Base-by-base conservation (phyloP, 179 eudicot genomes). In the Drosera spatulata region DNA sequence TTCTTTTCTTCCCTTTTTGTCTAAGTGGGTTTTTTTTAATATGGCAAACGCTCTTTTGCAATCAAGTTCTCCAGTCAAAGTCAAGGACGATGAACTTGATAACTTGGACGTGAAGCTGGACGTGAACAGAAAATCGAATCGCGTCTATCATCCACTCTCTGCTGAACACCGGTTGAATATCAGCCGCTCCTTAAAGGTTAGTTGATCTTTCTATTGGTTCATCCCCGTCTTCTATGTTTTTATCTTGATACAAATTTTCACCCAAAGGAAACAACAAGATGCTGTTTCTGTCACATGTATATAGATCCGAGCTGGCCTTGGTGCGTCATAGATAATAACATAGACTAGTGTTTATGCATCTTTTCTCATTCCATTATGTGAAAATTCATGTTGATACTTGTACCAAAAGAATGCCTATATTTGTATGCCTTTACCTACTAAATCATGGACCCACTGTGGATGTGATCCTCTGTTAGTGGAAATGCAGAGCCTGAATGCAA, bases 401-500 rank as follows among this genome's bases (percentile, higher is more conserved):
- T 22, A 22, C 33, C 33, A 22, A 22, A 22, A 22, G 33, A 22
- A 22, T 22, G 33, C 33, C 33, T 22, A 22, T 22, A 22, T 22
- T 52, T n/a, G 12, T 52, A 52, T 52, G 7, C 22, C 15, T 52
- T 3, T 33, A 52, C 22, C 7, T 52, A 10, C 12, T 10, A 9
- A 39, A 4, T 11, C 9, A 37, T 56, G 10, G 2, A 7, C 40
- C 42, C 11, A 13, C 59, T 56, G 42, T 61, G 75, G 68, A 79
- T 79, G 68, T 84, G 69, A 88, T 75, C 67, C 84, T 42, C 68
- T 60, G 82, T 82, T 91, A 88, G 98, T 84, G 82, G 90, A 78
- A 67, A 68, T 86, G 93, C 99, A 93, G 99, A 93, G 94, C 81
- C 91, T 93, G 59, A 93, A 93, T 81, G 99, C 82, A 56, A 82